These are phyloP conservation scores for Ciborinia camelliae DNA, from an alignment of 2,329 filamentous ascomycete genomes.

Conservation along the genomic window DNA sequence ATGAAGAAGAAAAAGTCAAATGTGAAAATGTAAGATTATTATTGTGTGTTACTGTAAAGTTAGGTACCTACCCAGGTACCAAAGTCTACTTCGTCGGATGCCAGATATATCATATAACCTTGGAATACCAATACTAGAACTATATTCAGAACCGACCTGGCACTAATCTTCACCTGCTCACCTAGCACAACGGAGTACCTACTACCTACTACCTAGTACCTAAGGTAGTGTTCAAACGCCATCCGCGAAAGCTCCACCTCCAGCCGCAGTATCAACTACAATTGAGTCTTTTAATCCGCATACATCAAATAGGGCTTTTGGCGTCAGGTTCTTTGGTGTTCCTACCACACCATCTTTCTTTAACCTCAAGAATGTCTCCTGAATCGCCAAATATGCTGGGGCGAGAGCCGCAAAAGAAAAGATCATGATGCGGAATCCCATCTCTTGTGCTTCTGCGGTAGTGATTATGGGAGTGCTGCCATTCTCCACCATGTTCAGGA, in stretches of 20 bases:
- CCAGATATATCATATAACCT: background rate
- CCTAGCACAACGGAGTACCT: too few species aligned
- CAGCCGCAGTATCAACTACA: constrained; percentile 43
- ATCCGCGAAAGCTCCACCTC: constrained; percentile 22
- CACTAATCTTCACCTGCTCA: too few species aligned
- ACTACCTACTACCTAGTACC: too few species aligned
- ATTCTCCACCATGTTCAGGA: constrained; percentile 57
- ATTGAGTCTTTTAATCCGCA: constrained; percentile 51
- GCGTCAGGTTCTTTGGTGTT: constrained; percentile 45
- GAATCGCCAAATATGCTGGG: constrained; percentile 46
- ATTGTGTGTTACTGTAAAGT: too few species aligned
- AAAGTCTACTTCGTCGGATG: background rate
- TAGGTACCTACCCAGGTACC: too few species aligned
- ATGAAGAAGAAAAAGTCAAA: too few species aligned
- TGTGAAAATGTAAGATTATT: too few species aligned
- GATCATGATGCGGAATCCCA: constrained; percentile 59
- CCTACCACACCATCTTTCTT: constrained; percentile 41
- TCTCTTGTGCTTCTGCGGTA: constrained; percentile 49
- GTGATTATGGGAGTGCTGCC: constrained; percentile 54
- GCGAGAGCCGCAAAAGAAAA: constrained; percentile 51
- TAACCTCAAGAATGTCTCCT: constrained; percentile 39
- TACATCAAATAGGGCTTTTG: constrained; percentile 49
- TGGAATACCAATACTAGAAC: too few species aligned
- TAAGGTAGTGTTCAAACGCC: constrained; percentile 27
- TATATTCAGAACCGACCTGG: background rate